A percentile compares a stretch with the other conserved stretches of the same genome.
phyloP scores from a whole-genome alignment of 495 filamentous ascomycete genomes.

The Xylaria telfairii region DNA sequence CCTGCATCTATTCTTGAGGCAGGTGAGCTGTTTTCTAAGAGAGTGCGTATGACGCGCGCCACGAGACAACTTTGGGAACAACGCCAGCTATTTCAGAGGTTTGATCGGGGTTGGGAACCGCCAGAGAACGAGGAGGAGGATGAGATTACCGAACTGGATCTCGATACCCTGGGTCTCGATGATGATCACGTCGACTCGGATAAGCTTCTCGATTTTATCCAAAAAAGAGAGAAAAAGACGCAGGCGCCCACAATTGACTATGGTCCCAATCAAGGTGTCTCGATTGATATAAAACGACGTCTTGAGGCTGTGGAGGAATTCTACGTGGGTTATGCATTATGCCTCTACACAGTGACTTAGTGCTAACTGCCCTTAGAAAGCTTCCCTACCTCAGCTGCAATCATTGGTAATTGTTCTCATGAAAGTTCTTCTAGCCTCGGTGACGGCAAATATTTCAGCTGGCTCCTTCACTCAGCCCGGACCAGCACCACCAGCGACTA shows the following conservation, averaged over 20 bases:
- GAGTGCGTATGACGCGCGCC: slow-evolving; percentile 87
- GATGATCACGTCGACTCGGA: slow-evolving; percentile 47
- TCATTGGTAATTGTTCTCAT: slow-evolving; percentile 93
- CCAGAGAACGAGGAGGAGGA: slow-evolving; percentile 46
- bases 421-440: slow-evolving; percentile 83
- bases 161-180: slow-evolving; percentile 55
- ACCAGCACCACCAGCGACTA: slow-evolving; percentile 36
- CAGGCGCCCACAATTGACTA: slow-evolving; percentile 50
- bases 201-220: slow-evolving; percentile 41
- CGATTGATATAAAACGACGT: slow-evolving; percentile 64
- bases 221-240: slow-evolving; percentile 39
- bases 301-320: slow-evolving; percentile 79
- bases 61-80: slow-evolving; percentile 96
- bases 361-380: slow-evolving; percentile 56
- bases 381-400: slow-evolving; percentile 83
- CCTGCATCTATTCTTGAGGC: slow-evolving; percentile 93
- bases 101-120: slow-evolving; percentile 84
- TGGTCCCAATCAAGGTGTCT: slow-evolving; percentile 58
- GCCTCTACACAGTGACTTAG: slow-evolving; percentile 2
- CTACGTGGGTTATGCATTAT: slow-evolving; percentile 69
- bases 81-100: slow-evolving; percentile 86
- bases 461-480: slow-evolving; percentile 44
- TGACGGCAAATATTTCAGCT: slow-evolving; percentile 62
- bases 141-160: slow-evolving; percentile 55
- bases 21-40: slow-evolving; percentile 86